Evolutionary conservation across 179 eudicot genomes (phyloP), one percentile per base, ranked within the genome.

Genomic region (Pouteria campechiana): DNA sequence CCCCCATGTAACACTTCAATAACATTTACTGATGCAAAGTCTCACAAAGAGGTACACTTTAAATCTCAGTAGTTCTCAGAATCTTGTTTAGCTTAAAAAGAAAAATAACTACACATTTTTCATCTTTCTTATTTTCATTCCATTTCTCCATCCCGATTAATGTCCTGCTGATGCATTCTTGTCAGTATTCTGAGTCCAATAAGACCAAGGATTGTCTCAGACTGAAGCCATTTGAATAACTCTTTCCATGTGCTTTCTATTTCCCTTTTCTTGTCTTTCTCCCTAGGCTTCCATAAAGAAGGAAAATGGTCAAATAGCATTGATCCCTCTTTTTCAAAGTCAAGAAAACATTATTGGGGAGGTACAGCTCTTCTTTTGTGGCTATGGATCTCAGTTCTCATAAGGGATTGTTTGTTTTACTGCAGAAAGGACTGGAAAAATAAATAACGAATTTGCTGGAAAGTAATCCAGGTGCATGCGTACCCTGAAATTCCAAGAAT

Each of bases 321-420:
- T 70, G 84, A 84, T 76, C 31, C 94, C 98, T 0, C 81, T 90
- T 46, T 90, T 90, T 56, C 93, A 90, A 24, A 90, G 96, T 54
- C 96, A 86, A 60, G 98, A 90, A 63, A 79, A 73, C 52, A 74
- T 90, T 44, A 52, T 73, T 42, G 98, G 98, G 39, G 76, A 81
- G 98, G 98, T 90, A 72, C 13, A 22, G 14, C 39, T 49, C 3
- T 23, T 17, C 24, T 32, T 17, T 2, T 17, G 15, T 23, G 5
- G 32, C 44, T 38, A 8, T 31, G 10, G 3, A 9, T 7, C 30
- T 32, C n/a, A n/a, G n/a, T n/a, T n/a, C n/a, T n/a, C n/a, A n/a
- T n/a, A n/a, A n/a, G n/a, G n/a, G n/a, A n/a, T n/a, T n/a, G n/a
- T n/a, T n/a, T n/a, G n/a, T n/a, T n/a, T n/a, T n/a, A n/a, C n/a